Evolutionary conservation across 2,329 filamentous ascomycete species (phyloP), one percentile per base, ranked within the genome.

Genomic region (Allantophomopsis cytisporea): DNA sequence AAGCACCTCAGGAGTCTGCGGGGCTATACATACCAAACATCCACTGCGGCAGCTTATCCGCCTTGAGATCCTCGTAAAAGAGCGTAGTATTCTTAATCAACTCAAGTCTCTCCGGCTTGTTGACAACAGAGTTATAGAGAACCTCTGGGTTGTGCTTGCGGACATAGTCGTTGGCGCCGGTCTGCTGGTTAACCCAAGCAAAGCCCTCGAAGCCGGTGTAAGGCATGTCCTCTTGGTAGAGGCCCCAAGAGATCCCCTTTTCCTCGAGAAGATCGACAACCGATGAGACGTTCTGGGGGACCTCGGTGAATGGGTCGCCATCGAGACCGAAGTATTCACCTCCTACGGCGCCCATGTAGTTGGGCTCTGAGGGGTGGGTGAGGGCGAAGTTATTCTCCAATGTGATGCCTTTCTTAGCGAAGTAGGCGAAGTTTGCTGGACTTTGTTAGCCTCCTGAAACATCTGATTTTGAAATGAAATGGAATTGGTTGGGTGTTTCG

Each of bases 161-260:
- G 7, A 89, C 83, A 54, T 91, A 91, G 61, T 80, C 75, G 51
- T 87, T 83, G 37, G 70, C 68, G 21, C 72, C 70, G 2, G 70
- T 83, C 48, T 73, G 45, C 46, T 75, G 74, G 58, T 86, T 85
- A 41, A 73, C 65, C 55, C 65, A 84, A 1, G 60, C 63, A 30
- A 58, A 57, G 17, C 82, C 83, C 56, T 83, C 69, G 59, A 75
- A 89, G 11, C 84, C 84, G 2, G 73, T 66, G 59, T 76, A 86
- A 2, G 84, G 84, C 67, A 81, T 69, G 51, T 84, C 78, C 55
- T 91, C 83, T 57, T 87, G 73, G 61, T 89, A 91, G 46, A 78
- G 65, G 38, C 64, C 78, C 80, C 80, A 85, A 2, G 69, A 69
- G 53, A 85, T 76, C 39, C 65, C 64, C 51, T 69, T 71, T 47